phyloP scores from a whole-genome alignment of 1,284 basidiomycete genomes.

The Phlebopus sp. region DNA sequence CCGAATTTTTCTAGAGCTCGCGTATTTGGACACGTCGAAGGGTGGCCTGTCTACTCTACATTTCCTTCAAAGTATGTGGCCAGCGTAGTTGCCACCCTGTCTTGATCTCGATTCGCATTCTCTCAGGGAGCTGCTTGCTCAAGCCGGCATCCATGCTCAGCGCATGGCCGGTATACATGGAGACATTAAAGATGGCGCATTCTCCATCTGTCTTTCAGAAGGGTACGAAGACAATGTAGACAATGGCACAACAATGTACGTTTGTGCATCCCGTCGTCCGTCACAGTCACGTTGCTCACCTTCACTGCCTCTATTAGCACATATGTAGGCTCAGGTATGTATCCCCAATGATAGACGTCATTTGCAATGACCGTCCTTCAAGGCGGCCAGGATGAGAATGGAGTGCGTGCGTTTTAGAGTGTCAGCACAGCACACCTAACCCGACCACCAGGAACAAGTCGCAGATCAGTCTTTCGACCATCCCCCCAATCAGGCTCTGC shows the following conservation, averaged over 20 bases:
- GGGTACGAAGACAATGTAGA: constrained; percentile 44
- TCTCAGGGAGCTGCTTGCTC: constrained; percentile 10
- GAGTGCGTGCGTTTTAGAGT: constrained; percentile 15
- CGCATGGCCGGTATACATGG: constrained; percentile 27
- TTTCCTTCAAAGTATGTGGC: constrained; percentile 21
- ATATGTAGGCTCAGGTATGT: constrained; percentile 39
- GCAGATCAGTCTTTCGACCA: constrained; percentile 36
- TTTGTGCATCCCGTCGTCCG: neutral
- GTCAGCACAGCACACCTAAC: neutral
- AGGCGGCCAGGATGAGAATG: constrained; percentile 24
- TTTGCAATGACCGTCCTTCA: neutral
- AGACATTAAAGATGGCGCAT: constrained; percentile 31
- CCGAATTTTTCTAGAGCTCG: constrained; percentile 8
- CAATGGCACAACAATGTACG: constrained; percentile 39
- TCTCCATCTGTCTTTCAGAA: constrained; percentile 40
- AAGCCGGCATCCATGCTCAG: constrained; percentile 18
- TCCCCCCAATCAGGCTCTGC: constrained; percentile 32
- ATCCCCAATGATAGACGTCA: neutral
- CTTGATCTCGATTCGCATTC: neutral
- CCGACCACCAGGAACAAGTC: constrained; percentile 22
- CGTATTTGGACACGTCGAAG: constrained; percentile 20
- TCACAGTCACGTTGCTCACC: constrained; percentile 1
- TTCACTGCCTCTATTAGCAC: constrained; percentile 22
- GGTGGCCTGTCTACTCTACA: neutral
- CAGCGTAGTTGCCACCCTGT: too few species aligned